Percentiles rank a stretch among this genome's conserved stretches.
These are phyloP conservation scores for Rhodotorula mucilaginosa DNA, from an alignment of 1,284 basidiomycete species.

Conservation along the genomic window DNA sequence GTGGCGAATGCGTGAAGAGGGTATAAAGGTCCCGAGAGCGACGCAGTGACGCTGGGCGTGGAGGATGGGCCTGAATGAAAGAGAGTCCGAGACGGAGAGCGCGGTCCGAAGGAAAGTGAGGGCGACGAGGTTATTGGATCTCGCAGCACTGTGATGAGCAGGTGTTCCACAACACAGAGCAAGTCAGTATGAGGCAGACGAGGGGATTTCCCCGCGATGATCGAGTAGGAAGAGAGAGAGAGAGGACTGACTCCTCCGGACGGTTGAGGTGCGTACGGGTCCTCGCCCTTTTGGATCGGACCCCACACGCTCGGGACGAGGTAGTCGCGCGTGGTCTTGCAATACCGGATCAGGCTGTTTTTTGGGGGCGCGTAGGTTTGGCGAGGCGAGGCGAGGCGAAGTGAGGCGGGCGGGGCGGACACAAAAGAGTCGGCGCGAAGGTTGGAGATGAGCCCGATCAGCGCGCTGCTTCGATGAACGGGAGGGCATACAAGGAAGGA, in stretches of 20 bases:
- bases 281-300: slow-evolving; percentile 79
- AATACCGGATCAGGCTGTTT: slow-evolving; percentile 79
- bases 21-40: neutral
- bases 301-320: slow-evolving; percentile 90
- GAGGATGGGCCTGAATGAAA: neutral
- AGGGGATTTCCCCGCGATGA: no score
- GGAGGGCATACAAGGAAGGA: neutral
- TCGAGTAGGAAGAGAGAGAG: neutral
- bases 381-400: neutral
- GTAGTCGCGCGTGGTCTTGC: slow-evolving; percentile 83
- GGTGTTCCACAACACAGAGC: no score
- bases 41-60: neutral
- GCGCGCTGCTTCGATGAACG: neutral
- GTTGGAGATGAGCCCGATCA: neutral
- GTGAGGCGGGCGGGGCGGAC: neutral
- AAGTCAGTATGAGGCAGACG: neutral
- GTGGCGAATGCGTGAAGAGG: neutral
- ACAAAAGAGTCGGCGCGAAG: neutral
- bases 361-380: neutral
- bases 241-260: slow-evolving; percentile 57
- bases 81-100: no score
- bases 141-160: slow-evolving; percentile 14
- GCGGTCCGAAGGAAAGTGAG: no score
- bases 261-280: slow-evolving; percentile 73
- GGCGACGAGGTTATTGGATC: slow-evolving; percentile 4